Evolutionary conservation across 2,329 filamentous ascomycete genomes (phyloP).

Genomic region (Fusarium protoensiforme): DNA sequence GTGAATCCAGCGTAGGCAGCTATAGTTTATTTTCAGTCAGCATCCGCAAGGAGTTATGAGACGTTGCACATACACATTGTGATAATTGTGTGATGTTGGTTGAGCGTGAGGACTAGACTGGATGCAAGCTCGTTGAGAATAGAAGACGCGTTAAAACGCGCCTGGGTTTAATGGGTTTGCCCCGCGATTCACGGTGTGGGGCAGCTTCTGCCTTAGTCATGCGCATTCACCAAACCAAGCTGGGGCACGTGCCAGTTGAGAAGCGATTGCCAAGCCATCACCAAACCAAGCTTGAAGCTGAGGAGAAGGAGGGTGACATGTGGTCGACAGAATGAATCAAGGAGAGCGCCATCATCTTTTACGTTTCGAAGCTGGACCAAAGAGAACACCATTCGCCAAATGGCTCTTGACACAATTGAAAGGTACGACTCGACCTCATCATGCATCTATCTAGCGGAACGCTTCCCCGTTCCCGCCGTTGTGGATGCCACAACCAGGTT

Average conservation of each 20-base stretch:
- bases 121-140: conserved; percentile 25
- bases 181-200: conserved; percentile 37
- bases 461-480: conserved; percentile 1
- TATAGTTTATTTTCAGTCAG: conserved; percentile 27
- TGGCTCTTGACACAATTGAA: background rate
- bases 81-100: conserved; percentile 32
- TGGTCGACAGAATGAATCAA: background rate
- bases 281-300: background rate
- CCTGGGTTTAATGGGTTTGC: conserved; percentile 47
- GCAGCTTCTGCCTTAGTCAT: conserved; percentile 33
- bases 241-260: conserved; percentile 9
- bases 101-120: conserved; percentile 11
- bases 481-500: background rate
- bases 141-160: conserved; percentile 49
- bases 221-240: too few species aligned
- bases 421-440: background rate
- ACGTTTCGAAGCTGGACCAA: background rate
- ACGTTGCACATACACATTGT: conserved; percentile 49
- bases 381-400: background rate
- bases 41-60: background rate
- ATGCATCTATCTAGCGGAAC: background rate
- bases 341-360: background rate
- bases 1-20: conserved; percentile 63
- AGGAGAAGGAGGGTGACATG: background rate
- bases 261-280: background rate